These are phyloP conservation scores for Pulicaria dysenterica DNA, from an alignment of 129 eudicot genomes.

Conservation along the genomic window DNA sequence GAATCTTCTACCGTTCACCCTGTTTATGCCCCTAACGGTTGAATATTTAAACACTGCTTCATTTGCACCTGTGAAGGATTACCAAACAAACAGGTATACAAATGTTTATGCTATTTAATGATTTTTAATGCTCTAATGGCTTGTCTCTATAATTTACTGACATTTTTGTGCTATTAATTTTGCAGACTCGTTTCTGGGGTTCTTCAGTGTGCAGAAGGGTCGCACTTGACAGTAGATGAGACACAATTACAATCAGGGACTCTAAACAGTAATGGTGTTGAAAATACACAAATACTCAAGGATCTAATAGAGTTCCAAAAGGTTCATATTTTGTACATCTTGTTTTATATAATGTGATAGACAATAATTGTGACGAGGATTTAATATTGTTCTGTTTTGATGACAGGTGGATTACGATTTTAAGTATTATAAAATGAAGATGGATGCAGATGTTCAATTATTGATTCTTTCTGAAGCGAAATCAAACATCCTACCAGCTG, in stretches of 20 bases:
- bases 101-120: neutral
- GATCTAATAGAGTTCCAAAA: slow-evolving; percentile 71
- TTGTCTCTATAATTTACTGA: slow-evolving; percentile 5
- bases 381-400: neutral
- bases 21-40: slow-evolving; percentile 61
- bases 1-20: slow-evolving; percentile 72
- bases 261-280: slow-evolving; percentile 65
- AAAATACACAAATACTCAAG: slow-evolving; percentile 65
- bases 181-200: slow-evolving; percentile 75
- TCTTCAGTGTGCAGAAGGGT: slow-evolving; percentile 87
- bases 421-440: slow-evolving; percentile 83
- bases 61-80: slow-evolving; percentile 83
- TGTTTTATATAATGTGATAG: neutral
- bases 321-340: slow-evolving; percentile 32
- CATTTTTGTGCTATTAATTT: slow-evolving; percentile 2
- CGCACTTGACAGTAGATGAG: slow-evolving; percentile 84
- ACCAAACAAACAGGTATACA: slow-evolving; percentile 71
- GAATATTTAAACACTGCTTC: slow-evolving; percentile 69
- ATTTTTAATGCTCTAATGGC: neutral
- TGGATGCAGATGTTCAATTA: slow-evolving; percentile 85
- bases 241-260: slow-evolving; percentile 70
- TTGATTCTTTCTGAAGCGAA: slow-evolving; percentile 78
- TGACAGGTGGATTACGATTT: slow-evolving; percentile 93
- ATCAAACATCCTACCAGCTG: slow-evolving; percentile 90
- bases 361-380: neutral